phyloP scores from a whole-genome alignment of 179 eudicot genomes.

The Nepenthes alata region DNA sequence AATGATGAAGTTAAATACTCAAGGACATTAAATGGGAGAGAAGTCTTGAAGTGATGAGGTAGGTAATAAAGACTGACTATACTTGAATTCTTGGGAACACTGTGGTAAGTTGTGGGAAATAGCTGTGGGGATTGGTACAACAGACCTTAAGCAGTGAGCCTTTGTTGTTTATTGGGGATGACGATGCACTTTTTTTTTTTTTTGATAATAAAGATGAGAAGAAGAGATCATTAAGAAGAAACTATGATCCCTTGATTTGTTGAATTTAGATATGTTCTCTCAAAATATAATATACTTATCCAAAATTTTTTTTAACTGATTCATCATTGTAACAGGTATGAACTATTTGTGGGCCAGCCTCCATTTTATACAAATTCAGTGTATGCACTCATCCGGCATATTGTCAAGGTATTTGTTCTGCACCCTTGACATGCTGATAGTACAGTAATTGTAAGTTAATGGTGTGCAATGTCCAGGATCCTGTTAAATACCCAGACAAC shows the following conservation, averaged over 20 bases:
- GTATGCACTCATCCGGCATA: slow-evolving; percentile 88
- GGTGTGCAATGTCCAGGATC: slow-evolving; percentile 47
- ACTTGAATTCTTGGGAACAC: too few relatives aligned
- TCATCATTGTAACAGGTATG: slow-evolving; percentile 52
- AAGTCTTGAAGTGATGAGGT: too few relatives aligned
- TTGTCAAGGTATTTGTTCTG: slow-evolving; percentile 57
- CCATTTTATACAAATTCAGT: slow-evolving; percentile 98
- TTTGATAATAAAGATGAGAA: too few relatives aligned
- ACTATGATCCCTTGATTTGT: neutral
- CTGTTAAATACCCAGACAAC: slow-evolving; percentile 93
- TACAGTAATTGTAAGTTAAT: neutral
- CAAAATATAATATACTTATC: neutral
- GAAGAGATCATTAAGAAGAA: too few relatives aligned
- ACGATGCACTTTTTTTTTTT: too few relatives aligned
- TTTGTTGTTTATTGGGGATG: too few relatives aligned
- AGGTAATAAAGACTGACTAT: too few relatives aligned
- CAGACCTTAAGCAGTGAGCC: too few relatives aligned
- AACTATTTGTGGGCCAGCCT: slow-evolving; percentile 96
- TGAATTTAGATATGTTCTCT: neutral
- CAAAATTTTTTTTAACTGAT: neutral
- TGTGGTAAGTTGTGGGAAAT: too few relatives aligned
- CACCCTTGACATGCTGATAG: neutral
- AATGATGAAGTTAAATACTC: too few relatives aligned
- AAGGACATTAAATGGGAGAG: too few relatives aligned
- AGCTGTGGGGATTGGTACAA: too few relatives aligned